These are phyloP conservation scores for Microdochium nivale DNA, from an alignment of 2,329 filamentous ascomycete species.

Conservation along the genomic window DNA sequence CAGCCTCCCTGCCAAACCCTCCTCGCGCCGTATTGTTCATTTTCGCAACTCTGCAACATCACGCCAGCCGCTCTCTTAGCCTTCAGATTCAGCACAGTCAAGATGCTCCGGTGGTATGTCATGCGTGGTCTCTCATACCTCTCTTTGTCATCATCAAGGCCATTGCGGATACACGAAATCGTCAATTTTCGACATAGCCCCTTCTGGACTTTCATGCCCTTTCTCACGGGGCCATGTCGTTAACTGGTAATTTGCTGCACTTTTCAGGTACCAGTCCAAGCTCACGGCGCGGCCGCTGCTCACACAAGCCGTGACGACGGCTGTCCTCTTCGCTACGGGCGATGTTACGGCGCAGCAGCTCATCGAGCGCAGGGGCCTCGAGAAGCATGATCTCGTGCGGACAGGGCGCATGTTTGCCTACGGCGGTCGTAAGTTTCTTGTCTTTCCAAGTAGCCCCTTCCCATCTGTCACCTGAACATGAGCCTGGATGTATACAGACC, in stretches of 20 bases:
- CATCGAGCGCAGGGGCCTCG: conserved; percentile 70
- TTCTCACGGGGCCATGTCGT: no score
- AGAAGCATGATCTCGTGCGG: conserved; percentile 65
- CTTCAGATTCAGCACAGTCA: not conserved
- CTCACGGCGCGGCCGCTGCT: conserved; percentile 75
- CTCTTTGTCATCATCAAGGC: no score
- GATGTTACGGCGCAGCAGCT: conserved; percentile 86
- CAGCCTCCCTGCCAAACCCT: no score
- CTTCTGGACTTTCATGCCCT: no score
- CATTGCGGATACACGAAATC: no score
- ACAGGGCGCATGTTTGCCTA: conserved; percentile 76
- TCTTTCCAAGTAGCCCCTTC: conserved; percentile 1
- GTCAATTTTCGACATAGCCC: no score
- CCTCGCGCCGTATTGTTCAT: no score
- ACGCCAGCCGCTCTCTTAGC: not conserved
- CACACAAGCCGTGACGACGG: conserved; percentile 85
- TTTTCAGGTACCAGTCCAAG: conserved; percentile 78
- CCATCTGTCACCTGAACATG: conserved; percentile 3
- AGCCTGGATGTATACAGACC: no score
- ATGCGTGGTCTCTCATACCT: no score
- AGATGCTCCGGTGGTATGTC: not conserved
- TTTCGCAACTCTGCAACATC: not conserved
- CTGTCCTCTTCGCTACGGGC: conserved; percentile 85
- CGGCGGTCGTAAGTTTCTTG: conserved; percentile 54
- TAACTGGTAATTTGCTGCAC: no score